Evolutionary conservation across 192 early-diverging fungal genomes (phyloP).

Genomic region (Umbelopsis ramanniana): DNA sequence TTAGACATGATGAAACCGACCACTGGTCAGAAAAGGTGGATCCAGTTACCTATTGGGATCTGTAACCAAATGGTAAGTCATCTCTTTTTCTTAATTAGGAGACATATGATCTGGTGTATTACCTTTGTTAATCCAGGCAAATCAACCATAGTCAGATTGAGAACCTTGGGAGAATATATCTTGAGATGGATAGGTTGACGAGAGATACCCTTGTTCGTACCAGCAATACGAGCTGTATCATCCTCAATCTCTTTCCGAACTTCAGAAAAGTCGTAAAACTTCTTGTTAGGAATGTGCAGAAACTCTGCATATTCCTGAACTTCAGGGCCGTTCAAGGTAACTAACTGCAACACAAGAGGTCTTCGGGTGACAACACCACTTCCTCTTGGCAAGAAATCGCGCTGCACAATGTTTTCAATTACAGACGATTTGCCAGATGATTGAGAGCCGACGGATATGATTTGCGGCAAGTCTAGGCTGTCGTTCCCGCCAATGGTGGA

Average conservation of each 20-base stretch:
- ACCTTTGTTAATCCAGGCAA: constrained; percentile 85
- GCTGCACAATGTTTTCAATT: constrained; percentile 96
- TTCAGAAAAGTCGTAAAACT: constrained; percentile 76
- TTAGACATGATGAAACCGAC: not conserved
- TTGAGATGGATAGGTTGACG: constrained; percentile 78
- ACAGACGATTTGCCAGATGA: constrained; percentile 97
- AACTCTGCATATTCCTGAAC: constrained; percentile 64
- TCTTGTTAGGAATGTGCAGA: constrained; percentile 74
- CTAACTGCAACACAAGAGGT: constrained; percentile 80
- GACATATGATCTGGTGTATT: not conserved
- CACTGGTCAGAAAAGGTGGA: not conserved
- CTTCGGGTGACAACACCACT: constrained; percentile 85
- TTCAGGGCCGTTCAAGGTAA: constrained; percentile 45
- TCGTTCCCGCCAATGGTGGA: constrained; percentile 73
- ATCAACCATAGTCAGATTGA: constrained; percentile 83
- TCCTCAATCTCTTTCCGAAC: constrained; percentile 81
- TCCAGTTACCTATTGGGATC: constrained; percentile 44
- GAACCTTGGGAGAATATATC: constrained; percentile 75
- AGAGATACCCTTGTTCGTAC: constrained; percentile 80
- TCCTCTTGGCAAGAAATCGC: constrained; percentile 96
- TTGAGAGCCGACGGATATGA: constrained; percentile 88
- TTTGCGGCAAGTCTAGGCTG: constrained; percentile 81
- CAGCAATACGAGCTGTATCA: constrained; percentile 79
- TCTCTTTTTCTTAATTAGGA: not conserved
- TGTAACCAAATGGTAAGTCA: constrained; percentile 21